phyloP scores from a whole-genome alignment of 139 green algal species.

The Marvania coccoides region DNA sequence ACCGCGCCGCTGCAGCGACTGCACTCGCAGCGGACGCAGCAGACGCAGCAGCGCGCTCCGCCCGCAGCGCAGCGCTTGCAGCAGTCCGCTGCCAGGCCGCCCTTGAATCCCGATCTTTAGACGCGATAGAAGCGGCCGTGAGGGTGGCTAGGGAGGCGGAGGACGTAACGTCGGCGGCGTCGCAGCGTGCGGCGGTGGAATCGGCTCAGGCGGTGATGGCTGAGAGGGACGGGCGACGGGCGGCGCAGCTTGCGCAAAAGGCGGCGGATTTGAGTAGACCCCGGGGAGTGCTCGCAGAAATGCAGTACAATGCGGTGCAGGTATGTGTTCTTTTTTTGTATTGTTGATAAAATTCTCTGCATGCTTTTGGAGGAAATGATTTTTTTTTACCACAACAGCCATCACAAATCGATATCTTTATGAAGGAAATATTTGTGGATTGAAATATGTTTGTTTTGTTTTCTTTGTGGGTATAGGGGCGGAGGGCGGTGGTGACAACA shows the following conservation, averaged over 20 bases:
- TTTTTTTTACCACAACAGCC: too few species aligned
- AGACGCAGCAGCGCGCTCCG: slow-evolving; percentile 2
- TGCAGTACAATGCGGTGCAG: not conserved
- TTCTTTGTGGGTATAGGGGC: too few species aligned
- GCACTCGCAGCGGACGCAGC: slow-evolving; percentile 7
- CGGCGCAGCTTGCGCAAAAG: not conserved
- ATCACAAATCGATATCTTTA: too few species aligned
- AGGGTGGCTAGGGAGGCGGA: not conserved
- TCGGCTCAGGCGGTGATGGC: slow-evolving; percentile 1
- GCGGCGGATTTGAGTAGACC: not conserved
- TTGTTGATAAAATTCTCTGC: not conserved
- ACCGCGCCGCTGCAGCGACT: not conserved
- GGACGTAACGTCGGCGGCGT: not conserved
- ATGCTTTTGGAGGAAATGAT: too few species aligned
- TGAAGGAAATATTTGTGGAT: too few species aligned
- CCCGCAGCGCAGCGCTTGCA: not conserved
- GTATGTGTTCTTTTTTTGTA: not conserved
- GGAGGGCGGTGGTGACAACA: too few species aligned
- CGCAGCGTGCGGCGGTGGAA: not conserved
- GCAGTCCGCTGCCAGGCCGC: not conserved
- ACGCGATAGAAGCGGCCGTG: not conserved
- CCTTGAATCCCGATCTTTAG: not conserved
- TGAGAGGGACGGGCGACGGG: not conserved
- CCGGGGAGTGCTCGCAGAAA: not conserved
- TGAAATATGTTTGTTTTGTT: too few species aligned